These are phyloP conservation scores for Xylaria hypoxylon DNA, from an alignment of 2,329 filamentous ascomycete species.

Conservation along the genomic window DNA sequence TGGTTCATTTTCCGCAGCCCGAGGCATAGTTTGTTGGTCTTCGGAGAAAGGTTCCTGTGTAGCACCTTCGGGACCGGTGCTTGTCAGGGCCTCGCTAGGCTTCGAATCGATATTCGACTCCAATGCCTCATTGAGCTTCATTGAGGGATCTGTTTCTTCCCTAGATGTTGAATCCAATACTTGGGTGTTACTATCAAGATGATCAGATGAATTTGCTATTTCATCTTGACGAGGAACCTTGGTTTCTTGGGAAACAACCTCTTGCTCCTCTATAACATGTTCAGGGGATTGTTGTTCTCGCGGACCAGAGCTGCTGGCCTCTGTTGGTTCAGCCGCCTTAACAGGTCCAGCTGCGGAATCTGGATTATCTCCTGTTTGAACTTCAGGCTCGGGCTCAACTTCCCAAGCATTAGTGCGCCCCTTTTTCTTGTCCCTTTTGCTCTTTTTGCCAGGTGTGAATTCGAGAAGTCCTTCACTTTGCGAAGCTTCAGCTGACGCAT, in stretches of 20 bases:
- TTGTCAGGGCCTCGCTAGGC: not conserved
- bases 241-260: not conserved
- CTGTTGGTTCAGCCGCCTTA: not conserved
- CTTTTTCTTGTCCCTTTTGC: constrained; percentile 37
- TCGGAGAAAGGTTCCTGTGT: constrained; percentile 10
- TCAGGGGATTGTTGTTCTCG: constrained; percentile 6
- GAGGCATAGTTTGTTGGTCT: constrained; percentile 32
- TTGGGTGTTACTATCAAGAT: constrained; percentile 6
- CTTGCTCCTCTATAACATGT: constrained; percentile 3
- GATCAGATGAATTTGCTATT: not conserved
- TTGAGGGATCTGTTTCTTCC: not conserved
- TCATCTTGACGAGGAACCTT: constrained; percentile 9
- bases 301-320: not conserved
- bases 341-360: constrained; percentile 32
- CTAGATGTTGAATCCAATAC: not conserved
- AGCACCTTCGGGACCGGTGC: constrained; percentile 3
- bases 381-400: constrained; percentile 38
- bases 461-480: constrained; percentile 37
- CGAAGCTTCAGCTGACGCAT: constrained; percentile 10
- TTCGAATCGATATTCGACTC: constrained; percentile 1
- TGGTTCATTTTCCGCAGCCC: constrained; percentile 13
- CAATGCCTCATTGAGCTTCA: not conserved
- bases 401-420: constrained; percentile 34
- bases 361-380: constrained; percentile 32
- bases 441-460: constrained; percentile 14